Percentiles rank a stretch among this genome's conserved stretches.
Evolutionary conservation across 441 rosid species (phyloP).

Genomic region (Populus hybrid): DNA sequence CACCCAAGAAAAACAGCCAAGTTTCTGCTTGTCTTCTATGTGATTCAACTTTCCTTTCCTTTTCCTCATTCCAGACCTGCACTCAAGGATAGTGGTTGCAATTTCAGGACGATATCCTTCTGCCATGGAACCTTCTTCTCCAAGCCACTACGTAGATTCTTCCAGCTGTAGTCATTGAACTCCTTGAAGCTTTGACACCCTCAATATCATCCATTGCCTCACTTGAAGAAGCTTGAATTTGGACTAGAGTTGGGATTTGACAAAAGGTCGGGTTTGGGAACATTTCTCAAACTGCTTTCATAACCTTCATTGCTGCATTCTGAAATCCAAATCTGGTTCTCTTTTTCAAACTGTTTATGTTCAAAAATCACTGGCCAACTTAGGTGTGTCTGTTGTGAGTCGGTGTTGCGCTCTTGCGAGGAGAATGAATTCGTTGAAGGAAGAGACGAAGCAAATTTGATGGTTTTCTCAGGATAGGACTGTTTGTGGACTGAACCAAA

Average conservation of each 20-base stretch:
- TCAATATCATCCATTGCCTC: conserved; percentile 46
- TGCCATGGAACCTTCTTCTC: conserved; percentile 62
- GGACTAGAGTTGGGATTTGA: conserved; percentile 80
- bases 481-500: conserved; percentile 26
- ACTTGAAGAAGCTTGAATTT: conserved; percentile 74
- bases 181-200: conserved; percentile 45
- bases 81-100: conserved; percentile 45
- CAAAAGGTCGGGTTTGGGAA: conserved; percentile 54
- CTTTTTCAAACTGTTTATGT: conserved; percentile 30
- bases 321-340: conserved; percentile 39
- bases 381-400: conserved; percentile 16
- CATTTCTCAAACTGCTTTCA: conserved; percentile 26
- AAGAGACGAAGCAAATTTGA: conserved; percentile 41
- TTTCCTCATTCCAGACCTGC: conserved; percentile 45
- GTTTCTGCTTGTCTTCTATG: conserved; percentile 43
- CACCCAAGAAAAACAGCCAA: conserved; percentile 57
- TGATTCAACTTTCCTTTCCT: conserved; percentile 17
- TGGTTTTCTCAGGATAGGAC: conserved; percentile 25
- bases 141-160: conserved; percentile 42
- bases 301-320: conserved; percentile 26
- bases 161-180: conserved; percentile 41
- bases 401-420: conserved; percentile 30
- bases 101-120: conserved; percentile 42
- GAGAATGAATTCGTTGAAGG: conserved; percentile 38
- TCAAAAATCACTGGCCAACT: conserved; percentile 45